phyloP scores from a whole-genome alignment of 768 basidiomycete species.

The Exsudoporus frostii region DNA sequence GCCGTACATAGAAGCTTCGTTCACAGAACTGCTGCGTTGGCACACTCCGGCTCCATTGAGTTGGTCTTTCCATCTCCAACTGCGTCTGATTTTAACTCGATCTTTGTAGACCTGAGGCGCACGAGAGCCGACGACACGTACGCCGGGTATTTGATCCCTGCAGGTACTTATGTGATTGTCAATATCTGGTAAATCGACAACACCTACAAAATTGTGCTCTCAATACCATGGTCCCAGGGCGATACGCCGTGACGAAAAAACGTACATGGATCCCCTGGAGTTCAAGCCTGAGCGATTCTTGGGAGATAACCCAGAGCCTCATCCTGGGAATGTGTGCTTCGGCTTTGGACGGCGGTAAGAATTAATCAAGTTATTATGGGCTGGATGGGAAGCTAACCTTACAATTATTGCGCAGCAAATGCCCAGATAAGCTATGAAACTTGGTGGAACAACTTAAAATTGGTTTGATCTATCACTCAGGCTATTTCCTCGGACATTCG shows the following conservation, averaged over 20 bases:
- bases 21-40: constrained; percentile 26
- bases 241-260: constrained; percentile 17
- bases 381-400: no score
- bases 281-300: constrained; percentile 26
- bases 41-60: no score
- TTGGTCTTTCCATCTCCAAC: no score
- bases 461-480: no score
- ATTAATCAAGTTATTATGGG: no score
- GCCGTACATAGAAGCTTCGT: constrained; percentile 28
- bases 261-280: constrained; percentile 16
- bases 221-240: no score
- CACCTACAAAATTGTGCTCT: no score
- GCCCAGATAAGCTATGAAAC: no score
- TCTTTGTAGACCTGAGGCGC: no score
- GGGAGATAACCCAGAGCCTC: constrained; percentile 13
- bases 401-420: no score
- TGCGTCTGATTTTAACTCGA: no score
- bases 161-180: constrained; percentile 12
- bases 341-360: constrained; percentile 22
- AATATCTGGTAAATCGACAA: constrained; percentile 25
- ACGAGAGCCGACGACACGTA: constrained; percentile 14
- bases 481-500: constrained; percentile 24
- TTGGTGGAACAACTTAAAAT: no score
- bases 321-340: constrained; percentile 12
- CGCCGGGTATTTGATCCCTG: constrained; percentile 22